Evolutionary conservation across 176 grass and related monocot genomes (phyloP), one percentile per base, ranked within the genome.

Genomic region (Avena eriantha): DNA sequence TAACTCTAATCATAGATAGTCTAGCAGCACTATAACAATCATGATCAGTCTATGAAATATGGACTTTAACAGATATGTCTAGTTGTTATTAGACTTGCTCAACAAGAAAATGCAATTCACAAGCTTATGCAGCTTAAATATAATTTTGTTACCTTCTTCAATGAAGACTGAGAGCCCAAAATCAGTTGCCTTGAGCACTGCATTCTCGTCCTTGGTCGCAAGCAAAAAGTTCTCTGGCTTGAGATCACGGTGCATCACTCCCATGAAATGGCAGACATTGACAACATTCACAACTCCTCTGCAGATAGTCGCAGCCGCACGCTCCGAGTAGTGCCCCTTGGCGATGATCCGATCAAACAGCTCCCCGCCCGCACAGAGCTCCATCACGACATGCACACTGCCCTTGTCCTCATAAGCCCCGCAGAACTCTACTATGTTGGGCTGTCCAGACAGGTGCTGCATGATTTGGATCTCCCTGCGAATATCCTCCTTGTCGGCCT

Each of bases 151-250:
- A 98, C 97, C 97, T 90, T 99, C 97, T 87, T 99, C 97, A 41
- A 99, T 99, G 89, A 96, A 99, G 67, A 99, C 90, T 0, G 97
- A 99, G 24, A 99, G 94, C 21, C 97, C 94, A 68, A 99, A 99
- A 93, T 99, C 94, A 60, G 97, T 99, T 10, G 97, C 89, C 85
- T 99, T 99, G 57, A 99, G 90, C 92, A 99, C 96, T 11, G 97
- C 97, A 80, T 90, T 85, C 82, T 96, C 97, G 26, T 94, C 89
- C 85, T 94, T 99, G 39, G 94, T 99, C 0, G 97, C 97, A 4
- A 99, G 88, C 83, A 99, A 93, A 77, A 99, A 99, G 68, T 99
- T 99, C 80, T 99, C 97, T 0, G 97, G 97, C 68, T 99, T 99
- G 31, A 99, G 83, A 73, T 99, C 97, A 58, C 97, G 91, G 61